A percentile compares a stretch with the other conserved stretches of the same genome.
phyloP scores from a whole-genome alignment of 2,329 filamentous ascomycete species.

The Ilyonectria robusta region DNA sequence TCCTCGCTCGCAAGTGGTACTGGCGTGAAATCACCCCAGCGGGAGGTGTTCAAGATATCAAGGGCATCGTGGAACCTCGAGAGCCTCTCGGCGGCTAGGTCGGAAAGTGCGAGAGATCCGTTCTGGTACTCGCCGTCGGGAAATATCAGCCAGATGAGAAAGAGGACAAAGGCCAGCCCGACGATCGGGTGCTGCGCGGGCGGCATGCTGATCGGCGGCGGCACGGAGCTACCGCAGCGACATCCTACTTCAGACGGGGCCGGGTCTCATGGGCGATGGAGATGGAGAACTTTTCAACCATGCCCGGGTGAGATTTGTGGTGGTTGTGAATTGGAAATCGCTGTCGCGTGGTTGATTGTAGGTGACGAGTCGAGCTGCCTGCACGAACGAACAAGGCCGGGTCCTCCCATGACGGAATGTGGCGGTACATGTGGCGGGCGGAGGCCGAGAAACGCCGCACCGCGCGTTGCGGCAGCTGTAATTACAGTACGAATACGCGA shows the following conservation, averaged over 20 bases:
- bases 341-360: conserved; percentile 18
- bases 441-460: conserved; percentile 42
- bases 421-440: conserved; percentile 32
- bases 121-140: conserved; percentile 54
- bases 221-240: conserved; percentile 39
- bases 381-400: conserved; percentile 17
- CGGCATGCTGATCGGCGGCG: conserved; percentile 59
- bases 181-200: conserved; percentile 59
- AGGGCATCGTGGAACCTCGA: conserved; percentile 67
- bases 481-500: conserved; percentile 25
- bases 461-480: conserved; percentile 19
- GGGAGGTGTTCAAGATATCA: conserved; percentile 67
- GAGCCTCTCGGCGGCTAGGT: conserved; percentile 61
- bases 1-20: conserved; percentile 55
- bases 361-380: conserved; percentile 4
- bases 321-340: conserved; percentile 12
- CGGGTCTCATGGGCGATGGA: conserved; percentile 28
- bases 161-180: conserved; percentile 48
- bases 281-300: conserved; percentile 1
- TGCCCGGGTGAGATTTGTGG: background rate
- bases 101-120: conserved; percentile 52
- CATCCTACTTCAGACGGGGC: conserved; percentile 40
- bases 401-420: conserved; percentile 37
- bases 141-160: conserved; percentile 58
- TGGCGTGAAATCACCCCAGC: conserved; percentile 74